phyloP scores from a whole-genome alignment of 1,284 basidiomycete species.

The Pseudozyma pruni region DNA sequence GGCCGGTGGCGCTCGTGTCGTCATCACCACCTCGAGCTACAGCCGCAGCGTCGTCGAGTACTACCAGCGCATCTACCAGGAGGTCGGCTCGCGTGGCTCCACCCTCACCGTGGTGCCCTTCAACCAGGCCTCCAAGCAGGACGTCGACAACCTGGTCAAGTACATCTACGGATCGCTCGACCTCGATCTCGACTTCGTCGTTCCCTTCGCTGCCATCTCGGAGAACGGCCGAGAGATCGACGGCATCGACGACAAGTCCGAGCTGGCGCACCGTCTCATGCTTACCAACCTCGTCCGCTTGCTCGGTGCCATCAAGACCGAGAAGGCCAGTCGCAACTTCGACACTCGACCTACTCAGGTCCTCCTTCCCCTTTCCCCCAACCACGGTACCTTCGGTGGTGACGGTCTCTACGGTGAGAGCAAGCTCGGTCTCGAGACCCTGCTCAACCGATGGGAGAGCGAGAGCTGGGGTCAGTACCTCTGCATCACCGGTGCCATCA shows the following conservation, averaged over 20 bases:
- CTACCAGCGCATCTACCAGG: slow-evolving; percentile 97
- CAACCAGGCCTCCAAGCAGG: slow-evolving; percentile 98
- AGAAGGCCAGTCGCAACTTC: slow-evolving; percentile 95
- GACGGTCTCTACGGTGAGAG: slow-evolving; percentile 98
- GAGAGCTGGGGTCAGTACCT: slow-evolving; percentile 94
- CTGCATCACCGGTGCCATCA: slow-evolving; percentile 96
- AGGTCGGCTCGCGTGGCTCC: slow-evolving; percentile 91
- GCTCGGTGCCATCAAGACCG: slow-evolving; percentile 94
- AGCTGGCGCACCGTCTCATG: slow-evolving; percentile 91
- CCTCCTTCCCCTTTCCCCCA: slow-evolving; percentile 94
- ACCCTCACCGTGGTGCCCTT: slow-evolving; percentile 97
- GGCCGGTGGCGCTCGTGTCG: slow-evolving; percentile 92
- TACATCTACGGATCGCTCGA: slow-evolving; percentile 95
- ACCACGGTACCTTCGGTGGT: slow-evolving; percentile 96
- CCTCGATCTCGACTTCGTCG: slow-evolving; percentile 96
- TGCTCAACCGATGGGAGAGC: slow-evolving; percentile 99
- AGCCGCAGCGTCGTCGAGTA: slow-evolving; percentile 85
- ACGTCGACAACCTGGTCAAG: slow-evolving; percentile 90
- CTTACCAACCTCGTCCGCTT: slow-evolving; percentile 87
- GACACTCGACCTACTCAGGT: slow-evolving; percentile 98
- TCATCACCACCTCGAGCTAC: slow-evolving; percentile 84
- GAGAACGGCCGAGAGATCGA: slow-evolving; percentile 99
- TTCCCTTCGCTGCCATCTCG: slow-evolving; percentile 97
- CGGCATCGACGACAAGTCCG: slow-evolving; percentile 93
- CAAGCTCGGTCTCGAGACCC: slow-evolving; percentile 95